Percentiles rank a stretch among this genome's conserved stretches.
Conservation (phyloP, 306 rosid species). For the Inga leiocalycina region DNA sequence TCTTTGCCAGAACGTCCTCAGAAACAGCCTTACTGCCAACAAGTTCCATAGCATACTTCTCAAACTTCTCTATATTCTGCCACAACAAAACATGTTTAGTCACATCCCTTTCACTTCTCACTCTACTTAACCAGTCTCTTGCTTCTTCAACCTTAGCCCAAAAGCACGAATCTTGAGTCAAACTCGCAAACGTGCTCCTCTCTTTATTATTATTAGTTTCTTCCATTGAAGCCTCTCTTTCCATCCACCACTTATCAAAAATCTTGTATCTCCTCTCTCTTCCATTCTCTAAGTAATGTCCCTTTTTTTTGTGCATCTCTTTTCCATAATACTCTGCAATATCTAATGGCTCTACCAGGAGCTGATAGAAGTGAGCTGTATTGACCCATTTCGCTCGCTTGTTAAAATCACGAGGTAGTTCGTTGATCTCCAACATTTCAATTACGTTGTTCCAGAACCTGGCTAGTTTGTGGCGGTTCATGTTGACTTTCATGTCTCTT, state of each 20-base stretch:
- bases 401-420: slow-evolving; percentile 62
- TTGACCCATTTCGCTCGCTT: slow-evolving; percentile 61
- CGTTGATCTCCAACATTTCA: slow-evolving; percentile 50
- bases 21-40: slow-evolving; percentile 66
- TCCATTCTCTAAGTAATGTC: slow-evolving; percentile 72
- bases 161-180: slow-evolving; percentile 84
- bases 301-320: slow-evolving; percentile 47
- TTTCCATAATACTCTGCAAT: slow-evolving; percentile 72
- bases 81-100: slow-evolving; percentile 37
- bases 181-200: slow-evolving; percentile 65
- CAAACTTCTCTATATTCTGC: slow-evolving; percentile 55
- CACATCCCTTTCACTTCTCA: slow-evolving; percentile 49
- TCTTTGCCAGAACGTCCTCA: slow-evolving; percentile 61
- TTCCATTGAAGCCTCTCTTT: slow-evolving; percentile 25
- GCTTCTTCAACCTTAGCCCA: slow-evolving; percentile 94
- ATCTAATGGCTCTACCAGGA: slow-evolving; percentile 81
- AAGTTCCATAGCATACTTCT: slow-evolving; percentile 52
- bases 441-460: slow-evolving; percentile 63
- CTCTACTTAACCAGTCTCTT: slow-evolving; percentile 49
- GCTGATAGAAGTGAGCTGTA: slow-evolving; percentile 61
- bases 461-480: slow-evolving; percentile 69
- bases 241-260: slow-evolving; percentile 80
- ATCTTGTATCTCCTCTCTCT: slow-evolving; percentile 66
- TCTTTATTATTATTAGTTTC: slow-evolving; percentile 11
- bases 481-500: slow-evolving; percentile 53